Conservation (phyloP, 140 eudicot species). For the Oenanthe javanica region DNA sequence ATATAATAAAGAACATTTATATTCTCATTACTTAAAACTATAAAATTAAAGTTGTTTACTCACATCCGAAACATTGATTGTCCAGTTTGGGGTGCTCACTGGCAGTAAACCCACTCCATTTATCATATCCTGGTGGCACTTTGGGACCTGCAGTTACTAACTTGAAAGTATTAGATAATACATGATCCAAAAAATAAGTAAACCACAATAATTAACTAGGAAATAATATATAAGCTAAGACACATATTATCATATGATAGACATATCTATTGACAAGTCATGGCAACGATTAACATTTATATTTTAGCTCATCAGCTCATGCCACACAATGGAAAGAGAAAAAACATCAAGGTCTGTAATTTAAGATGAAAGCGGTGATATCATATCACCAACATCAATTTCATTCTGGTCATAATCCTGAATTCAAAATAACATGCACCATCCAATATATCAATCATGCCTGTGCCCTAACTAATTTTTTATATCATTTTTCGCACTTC, state of each 20-base stretch:
- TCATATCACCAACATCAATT: neutral
- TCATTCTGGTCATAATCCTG: neutral
- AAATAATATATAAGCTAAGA: neutral
- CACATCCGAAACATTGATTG: conserved; percentile 32
- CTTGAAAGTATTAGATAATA: neutral
- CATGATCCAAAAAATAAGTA: neutral
- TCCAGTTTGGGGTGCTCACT: conserved; percentile 28
- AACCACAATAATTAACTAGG: neutral
- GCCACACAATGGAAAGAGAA: neutral
- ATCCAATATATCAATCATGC: neutral
- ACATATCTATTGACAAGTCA: neutral
- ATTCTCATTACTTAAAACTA: neutral
- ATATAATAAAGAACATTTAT: neutral
- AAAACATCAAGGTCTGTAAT: neutral
- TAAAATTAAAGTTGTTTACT: conserved; percentile 9
- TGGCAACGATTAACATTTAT: neutral
- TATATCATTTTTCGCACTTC: neutral
- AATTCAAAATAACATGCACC: neutral
- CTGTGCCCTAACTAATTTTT: neutral
- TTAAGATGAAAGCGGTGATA: neutral
- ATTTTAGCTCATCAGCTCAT: neutral
- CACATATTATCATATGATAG: neutral
- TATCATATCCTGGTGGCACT: conserved; percentile 26
- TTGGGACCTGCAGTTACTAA: conserved; percentile 29
- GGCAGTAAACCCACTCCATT: conserved; percentile 22